Evolutionary conservation across 768 basidiomycete genomes (phyloP), one percentile per base, ranked within the genome.

Genomic region (Boletus vinaceobasis): DNA sequence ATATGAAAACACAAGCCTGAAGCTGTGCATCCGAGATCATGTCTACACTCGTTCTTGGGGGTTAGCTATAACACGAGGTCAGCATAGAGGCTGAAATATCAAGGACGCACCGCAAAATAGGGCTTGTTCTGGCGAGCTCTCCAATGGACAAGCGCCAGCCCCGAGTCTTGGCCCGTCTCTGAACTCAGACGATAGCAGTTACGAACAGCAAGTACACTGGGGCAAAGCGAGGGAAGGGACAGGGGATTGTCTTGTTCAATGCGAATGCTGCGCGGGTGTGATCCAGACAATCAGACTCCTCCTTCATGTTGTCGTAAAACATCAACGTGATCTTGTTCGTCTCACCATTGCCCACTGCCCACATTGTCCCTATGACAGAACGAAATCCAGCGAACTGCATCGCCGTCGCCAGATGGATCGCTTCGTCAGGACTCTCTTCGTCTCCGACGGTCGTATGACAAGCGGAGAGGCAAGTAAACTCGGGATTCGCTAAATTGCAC

Each of bases 391-490:
- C 19, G 4, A 52, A 50, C 19, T 37, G 51, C 45, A 52, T 49
- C 10, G 46, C 46, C 35, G 46, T 49, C 15, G 44, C 33, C 8
- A 52, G 44, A 27, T 49, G 50, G 15, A 50, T 46, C 39, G 4
- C 23, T 4, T 23, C 23, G 23, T 23, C 23, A 2, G 23, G 37
- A 49, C 58, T 48, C 56, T 64, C 37, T 50, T 56, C 44, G 52
- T 50, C 39, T 13, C 40, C 31, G 10, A 44, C 49, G 40, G 42
- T 26, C 21, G 42, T 50, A 10, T 50, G 39, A 33, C 67, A 70
- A 0, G 65, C 63, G 8, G 65, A 71, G 17, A 69, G 44, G 21
- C 53, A 63, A 6, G 62, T 58, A 21, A 63, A 60, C 31, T 63
- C 55, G 1, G 58, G 13, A 8, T 60, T 43, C 15, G 42, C 13